Evolutionary conservation across 257 asterid species (phyloP).

Genomic region (Galeopsis tetrahit): DNA sequence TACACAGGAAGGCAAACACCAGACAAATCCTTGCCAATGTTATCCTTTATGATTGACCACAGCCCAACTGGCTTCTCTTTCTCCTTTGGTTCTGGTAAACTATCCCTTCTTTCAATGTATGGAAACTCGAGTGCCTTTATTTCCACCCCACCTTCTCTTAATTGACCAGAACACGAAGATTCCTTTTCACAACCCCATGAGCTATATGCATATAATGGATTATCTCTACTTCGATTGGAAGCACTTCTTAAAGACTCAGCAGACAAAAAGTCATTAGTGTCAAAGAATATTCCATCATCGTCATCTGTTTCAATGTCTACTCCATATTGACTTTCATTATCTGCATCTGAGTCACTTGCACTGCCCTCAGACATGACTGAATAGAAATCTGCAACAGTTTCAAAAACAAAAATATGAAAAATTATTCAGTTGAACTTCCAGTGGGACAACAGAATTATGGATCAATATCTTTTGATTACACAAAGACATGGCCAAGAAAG

Average conservation of each 20-base stretch:
- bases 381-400: slow-evolving; percentile 74
- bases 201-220: slow-evolving; percentile 52
- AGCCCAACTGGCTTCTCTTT: slow-evolving; percentile 94
- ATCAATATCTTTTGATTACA: slow-evolving; percentile 21
- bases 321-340: slow-evolving; percentile 85
- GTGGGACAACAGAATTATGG: slow-evolving; percentile 13
- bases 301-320: slow-evolving; percentile 90
- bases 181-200: slow-evolving; percentile 66
- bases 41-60: slow-evolving; percentile 98
- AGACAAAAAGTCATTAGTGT: slow-evolving; percentile 85
- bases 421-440: slow-evolving; percentile 23
- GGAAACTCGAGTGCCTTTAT: slow-evolving; percentile 73
- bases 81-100: slow-evolving; percentile 94
- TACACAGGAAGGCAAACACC: slow-evolving; percentile 99
- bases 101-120: slow-evolving; percentile 71
- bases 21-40: slow-evolving; percentile 97
- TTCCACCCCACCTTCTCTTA: slow-evolving; percentile 57
- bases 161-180: slow-evolving; percentile 57
- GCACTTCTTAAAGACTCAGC: slow-evolving; percentile 91
- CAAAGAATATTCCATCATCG: slow-evolving; percentile 82
- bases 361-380: slow-evolving; percentile 97
- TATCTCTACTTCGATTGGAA: slow-evolving; percentile 87
- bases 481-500: slow-evolving; percentile 20
- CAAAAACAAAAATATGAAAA: slow-evolving; percentile 18
- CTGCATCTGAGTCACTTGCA: slow-evolving; percentile 91